Base-by-base conservation (phyloP, 768 basidiomycete genomes). In the Porphyrellus cyaneotinctus region DNA sequence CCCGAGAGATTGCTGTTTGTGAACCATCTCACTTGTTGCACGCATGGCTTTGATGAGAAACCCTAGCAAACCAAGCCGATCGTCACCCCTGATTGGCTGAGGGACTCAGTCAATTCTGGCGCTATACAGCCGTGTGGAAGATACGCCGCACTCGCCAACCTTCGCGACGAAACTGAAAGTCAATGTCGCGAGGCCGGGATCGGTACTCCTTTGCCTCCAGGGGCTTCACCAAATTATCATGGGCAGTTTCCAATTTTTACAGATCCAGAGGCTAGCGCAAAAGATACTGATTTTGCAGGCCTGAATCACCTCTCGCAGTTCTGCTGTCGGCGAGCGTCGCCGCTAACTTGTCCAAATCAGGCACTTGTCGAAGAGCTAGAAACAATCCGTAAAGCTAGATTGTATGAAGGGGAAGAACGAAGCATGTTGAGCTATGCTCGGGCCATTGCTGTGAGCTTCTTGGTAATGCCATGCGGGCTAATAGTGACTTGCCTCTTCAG, bases 391-490 rank as follows among this genome's bases (percentile, higher is more conserved):
- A 76, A 72, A 32, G 72, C 76, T 23, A 75, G 90, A 41, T 74
- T 80, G 42, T 69, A 89, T 2, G 90, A 92, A 62, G 83, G 85
- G 13, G 78, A 87, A 46, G 74, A 77, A 20, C 72, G 80, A 26
- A 88, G 85, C 59, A 81, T 84, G 36, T 69, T 92, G 43, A 83
- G 82, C 54, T 93, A 92, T 58, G 75, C 82, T 31, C 76, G 88
- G 43, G 83, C 86, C 2, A 83, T 90, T 57, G 76, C 83, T n/a
- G 85, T 86, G 63, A 58, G 82, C 68, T 26, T 38, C 35, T n/a
- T 50, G 47, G 28, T 38, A 15, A 33, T 22, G 38, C 31, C 30
- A 30, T 42, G 14, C 28, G 9, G 11, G 45, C 17, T 43, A 1
- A 54, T 49, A 24, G 12, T 51, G 51, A 58, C 20, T 33, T 31